Evolutionary conservation across 2,329 filamentous ascomycete genomes (phyloP).

Genomic region (Lasiodiplodia sp.): DNA sequence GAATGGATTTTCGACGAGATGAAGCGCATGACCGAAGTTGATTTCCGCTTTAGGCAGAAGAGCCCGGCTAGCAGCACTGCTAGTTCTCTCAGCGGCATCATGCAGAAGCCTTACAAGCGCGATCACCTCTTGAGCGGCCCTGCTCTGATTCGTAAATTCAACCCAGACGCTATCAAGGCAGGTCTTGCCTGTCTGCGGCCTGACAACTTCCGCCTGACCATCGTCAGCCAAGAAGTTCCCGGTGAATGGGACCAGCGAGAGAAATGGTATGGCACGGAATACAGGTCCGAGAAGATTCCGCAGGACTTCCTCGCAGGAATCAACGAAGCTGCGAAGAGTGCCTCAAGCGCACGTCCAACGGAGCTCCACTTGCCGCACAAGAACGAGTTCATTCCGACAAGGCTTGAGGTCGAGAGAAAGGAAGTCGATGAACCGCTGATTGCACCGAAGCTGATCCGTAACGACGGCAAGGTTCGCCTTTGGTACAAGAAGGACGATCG

Average conservation of each 20-base stretch:
- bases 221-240: constrained; percentile 84
- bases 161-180: constrained; percentile 76
- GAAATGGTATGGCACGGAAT: constrained; percentile 98
- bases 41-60: constrained; percentile 96
- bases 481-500: constrained; percentile 99
- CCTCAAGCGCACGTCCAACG: constrained; percentile 65
- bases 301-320: constrained; percentile 76
- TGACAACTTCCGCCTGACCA: constrained; percentile 86
- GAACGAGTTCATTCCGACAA: constrained; percentile 95
- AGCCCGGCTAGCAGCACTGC: constrained; percentile 88
- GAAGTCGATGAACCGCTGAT: constrained; percentile 78
- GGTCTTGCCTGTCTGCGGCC: constrained; percentile 77
- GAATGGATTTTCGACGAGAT: constrained; percentile 96
- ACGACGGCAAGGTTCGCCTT: constrained; percentile 78
- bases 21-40: constrained; percentile 86
- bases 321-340: constrained; percentile 66
- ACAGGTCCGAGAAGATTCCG: constrained; percentile 82
- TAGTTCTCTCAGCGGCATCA: constrained; percentile 81
- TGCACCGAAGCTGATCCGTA: constrained; percentile 81
- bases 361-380: constrained; percentile 86
- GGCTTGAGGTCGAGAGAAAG: constrained; percentile 93
- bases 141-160: constrained; percentile 78
- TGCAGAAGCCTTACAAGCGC: constrained; percentile 89
- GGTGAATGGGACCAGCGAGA: constrained; percentile 88
- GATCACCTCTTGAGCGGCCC: constrained; percentile 87